Conservation (phyloP, 2,329 filamentous ascomycete species). For the Metarhizium humberi region DNA sequence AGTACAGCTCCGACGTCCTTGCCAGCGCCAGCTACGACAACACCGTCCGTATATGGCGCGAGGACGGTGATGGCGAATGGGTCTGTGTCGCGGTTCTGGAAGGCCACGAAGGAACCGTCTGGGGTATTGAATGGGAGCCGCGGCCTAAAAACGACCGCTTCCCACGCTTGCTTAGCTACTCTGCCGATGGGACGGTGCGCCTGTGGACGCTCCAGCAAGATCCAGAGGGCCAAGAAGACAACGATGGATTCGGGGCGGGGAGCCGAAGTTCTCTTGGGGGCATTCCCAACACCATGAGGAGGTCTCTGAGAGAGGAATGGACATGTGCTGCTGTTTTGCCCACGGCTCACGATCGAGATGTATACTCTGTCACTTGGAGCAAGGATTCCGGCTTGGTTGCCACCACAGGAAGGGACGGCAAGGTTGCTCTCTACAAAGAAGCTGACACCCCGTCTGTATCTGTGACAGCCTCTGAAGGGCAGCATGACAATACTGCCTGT, state of each 20-base stretch:
- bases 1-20: conserved; percentile 59
- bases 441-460: conserved; percentile 13
- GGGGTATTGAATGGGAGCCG: conserved; percentile 70
- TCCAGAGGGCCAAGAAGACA: conserved; percentile 34
- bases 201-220: conserved; percentile 64
- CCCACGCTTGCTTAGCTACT: conserved; percentile 68
- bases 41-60: conserved; percentile 78
- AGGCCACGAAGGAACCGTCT: conserved; percentile 80
- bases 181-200: conserved; percentile 70
- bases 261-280: conserved; percentile 39
- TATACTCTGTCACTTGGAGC: conserved; percentile 86
- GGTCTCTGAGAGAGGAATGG: conserved; percentile 74
- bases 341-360: conserved; percentile 62
- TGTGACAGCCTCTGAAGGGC: background rate
- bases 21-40: conserved; percentile 94
- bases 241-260: conserved; percentile 16
- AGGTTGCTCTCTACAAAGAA: conserved; percentile 72
- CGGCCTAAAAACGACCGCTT: conserved; percentile 31
- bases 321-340: conserved; percentile 68
- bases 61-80: conserved; percentile 87
- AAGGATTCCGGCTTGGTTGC: conserved; percentile 65
- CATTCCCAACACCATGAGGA: conserved; percentile 85
- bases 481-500: conserved; percentile 3
- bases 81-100: conserved; percentile 74
- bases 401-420: conserved; percentile 83